These are phyloP conservation scores for Penicillium sp. DNA, from an alignment of 2,329 filamentous ascomycete species.

Conservation along the genomic window DNA sequence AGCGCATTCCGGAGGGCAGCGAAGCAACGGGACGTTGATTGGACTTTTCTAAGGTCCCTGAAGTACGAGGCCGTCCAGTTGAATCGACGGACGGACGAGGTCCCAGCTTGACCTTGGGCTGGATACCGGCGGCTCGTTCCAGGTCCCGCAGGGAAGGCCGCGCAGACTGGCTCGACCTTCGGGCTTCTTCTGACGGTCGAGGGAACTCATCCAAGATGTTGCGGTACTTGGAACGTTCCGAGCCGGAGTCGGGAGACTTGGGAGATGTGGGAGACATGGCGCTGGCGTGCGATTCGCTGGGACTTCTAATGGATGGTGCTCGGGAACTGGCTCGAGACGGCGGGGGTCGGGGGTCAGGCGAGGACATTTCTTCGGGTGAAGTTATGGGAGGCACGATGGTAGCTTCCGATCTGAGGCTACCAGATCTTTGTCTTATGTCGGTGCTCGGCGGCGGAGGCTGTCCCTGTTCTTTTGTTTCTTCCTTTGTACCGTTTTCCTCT, in stretches of 20 bases:
- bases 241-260: slow-evolving; percentile 17
- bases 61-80: slow-evolving; percentile 57
- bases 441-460: slow-evolving; percentile 11
- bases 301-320: slow-evolving; percentile 15
- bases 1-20: slow-evolving; percentile 73
- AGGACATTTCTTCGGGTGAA: slow-evolving; percentile 12
- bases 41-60: slow-evolving; percentile 43
- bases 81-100: slow-evolving; percentile 69
- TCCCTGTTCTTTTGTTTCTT: slow-evolving; percentile 44
- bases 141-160: slow-evolving; percentile 44
- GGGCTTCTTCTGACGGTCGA: slow-evolving; percentile 32
- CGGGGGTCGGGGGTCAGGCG: slow-evolving; percentile 16
- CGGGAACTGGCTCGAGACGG: slow-evolving; percentile 19
- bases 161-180: slow-evolving; percentile 39
- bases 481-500: slow-evolving; percentile 62
- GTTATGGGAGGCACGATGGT: slow-evolving; percentile 29
- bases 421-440: slow-evolving; percentile 16
- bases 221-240: slow-evolving; percentile 24
- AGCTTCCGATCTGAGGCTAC: slow-evolving; percentile 33
- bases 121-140: slow-evolving; percentile 36
- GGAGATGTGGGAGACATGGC: slow-evolving; percentile 21
- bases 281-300: slow-evolving; percentile 14
- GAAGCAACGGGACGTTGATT: slow-evolving; percentile 68
- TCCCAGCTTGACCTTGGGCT: slow-evolving; percentile 75
- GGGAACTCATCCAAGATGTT: slow-evolving; percentile 35